Conservation (phyloP, 2,329 filamentous ascomycete genomes). For the Berkeleyomyces basicola region DNA sequence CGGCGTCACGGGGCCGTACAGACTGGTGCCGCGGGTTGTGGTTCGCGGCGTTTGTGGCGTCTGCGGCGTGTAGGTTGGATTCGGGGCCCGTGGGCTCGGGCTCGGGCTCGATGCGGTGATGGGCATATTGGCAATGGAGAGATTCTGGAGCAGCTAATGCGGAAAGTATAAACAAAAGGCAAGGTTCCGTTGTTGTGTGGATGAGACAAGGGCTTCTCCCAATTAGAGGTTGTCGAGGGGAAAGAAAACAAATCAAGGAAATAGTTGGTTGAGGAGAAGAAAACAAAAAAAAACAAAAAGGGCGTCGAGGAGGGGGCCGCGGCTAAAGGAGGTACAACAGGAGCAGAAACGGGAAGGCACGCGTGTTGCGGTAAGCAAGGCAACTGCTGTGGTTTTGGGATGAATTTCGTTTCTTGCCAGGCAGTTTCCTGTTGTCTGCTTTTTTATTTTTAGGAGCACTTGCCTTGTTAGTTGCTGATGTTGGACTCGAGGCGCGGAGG, state of each 20-base stretch:
- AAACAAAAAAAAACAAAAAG: not conserved
- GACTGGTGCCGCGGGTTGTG: not conserved
- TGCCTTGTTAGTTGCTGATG: too few species aligned
- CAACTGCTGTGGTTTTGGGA: not conserved
- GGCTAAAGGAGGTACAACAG: not conserved
- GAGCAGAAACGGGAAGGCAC: not conserved
- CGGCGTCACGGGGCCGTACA: slow-evolving; percentile 18
- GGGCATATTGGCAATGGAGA: not conserved
- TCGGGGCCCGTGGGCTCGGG: not conserved
- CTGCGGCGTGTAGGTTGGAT: not conserved
- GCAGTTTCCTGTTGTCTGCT: not conserved
- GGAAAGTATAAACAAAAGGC: not conserved
- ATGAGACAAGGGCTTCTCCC: not conserved
- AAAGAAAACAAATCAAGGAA: not conserved
- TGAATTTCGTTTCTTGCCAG: not conserved
- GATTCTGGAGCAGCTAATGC: not conserved
- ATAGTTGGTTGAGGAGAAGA: not conserved
- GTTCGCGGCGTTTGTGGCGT: not conserved
- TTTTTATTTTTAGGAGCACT: not conserved
- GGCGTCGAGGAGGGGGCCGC: not conserved
- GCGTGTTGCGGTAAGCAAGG: not conserved
- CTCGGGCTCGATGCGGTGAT: not conserved
- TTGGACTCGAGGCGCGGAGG: too few species aligned
- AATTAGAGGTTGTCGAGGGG: not conserved
- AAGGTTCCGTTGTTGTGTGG: not conserved